Base-by-base conservation (phyloP, 192 early-diverging fungal genomes). In the Entomortierella parvispora region DNA sequence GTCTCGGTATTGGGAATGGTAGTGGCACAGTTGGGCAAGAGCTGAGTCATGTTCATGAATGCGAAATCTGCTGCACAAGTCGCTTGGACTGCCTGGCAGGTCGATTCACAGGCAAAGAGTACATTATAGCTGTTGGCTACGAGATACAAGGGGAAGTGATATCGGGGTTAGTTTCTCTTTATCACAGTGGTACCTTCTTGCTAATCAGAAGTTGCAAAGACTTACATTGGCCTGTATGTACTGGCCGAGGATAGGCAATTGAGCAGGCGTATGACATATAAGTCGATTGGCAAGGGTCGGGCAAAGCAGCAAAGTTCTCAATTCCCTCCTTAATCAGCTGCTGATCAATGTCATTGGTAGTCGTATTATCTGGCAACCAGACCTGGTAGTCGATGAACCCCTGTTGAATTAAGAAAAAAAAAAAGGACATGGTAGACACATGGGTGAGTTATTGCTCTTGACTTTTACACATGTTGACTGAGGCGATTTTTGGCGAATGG, bases 61-160 rank as follows among this genome's bases (percentile, higher is more conserved):
- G 43, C 50, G 18, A 82, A 48, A 26, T 66, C 62, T 18, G 61
- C 59, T 29, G 22, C 58, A 28, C 80, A 82, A 20, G 63, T 56
- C 5, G 51, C 10, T 14, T 31, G 29, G 0, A 63, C 80, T 12
- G 60, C 43, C 56, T 66, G 60, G 28, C 80, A 82, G 12, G 80
- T 57, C n/a, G 80, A 82, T 29, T 71, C 20, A 42, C 80, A 82
- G 7, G 80, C 72, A 8, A 77, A 77, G 1, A 77, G 43, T n/a
- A 77, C 61, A 68, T 68, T 64, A 29, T 49, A 77, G 43, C 60
- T 68, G 42, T 68, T 68, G 52, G 65, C 65, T 64, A 28, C 22
- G 0, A 28, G 56, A 44, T 43, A 26, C 4, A 22, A 12, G 1
- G 15, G 43, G 22, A 59, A 59, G 44, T 28, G 43, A 12, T 7